Evolutionary conservation across 352 stramenopile genomes (phyloP), one percentile per base, ranked within the genome.

Genomic region (Pythium dissimile): DNA sequence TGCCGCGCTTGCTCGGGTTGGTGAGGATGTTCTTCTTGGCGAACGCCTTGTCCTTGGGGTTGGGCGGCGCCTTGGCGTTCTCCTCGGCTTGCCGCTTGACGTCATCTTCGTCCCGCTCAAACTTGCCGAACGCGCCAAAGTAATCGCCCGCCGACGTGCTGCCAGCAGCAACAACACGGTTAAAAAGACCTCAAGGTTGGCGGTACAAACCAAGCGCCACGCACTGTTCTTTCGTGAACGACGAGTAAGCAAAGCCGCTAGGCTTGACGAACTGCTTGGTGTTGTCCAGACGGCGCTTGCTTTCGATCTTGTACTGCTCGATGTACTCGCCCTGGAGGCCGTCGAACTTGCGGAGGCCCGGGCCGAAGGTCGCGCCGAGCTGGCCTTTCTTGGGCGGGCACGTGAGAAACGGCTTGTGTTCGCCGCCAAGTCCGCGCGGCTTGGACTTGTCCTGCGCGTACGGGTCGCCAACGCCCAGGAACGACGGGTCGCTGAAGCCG

Each of bases 401-500:
- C 10, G 82, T 92, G 11, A 88, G 67, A 65, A 92, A 92, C 4
- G 79, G 79, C 64, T 89, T 92, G 20, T 72, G 68, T 27, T 80
- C 71, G 12, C 72, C 77, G 9, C 73, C 73, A 18, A 86, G 58
- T 30, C 76, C 77, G 49, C 80, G 76, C 35, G 79, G 68, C 43
- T 77, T 79, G 31, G 61, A 8, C 34, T 76, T 78, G 61, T 73
- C 69, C 38, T 73, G 66, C 6, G 26, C 45, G 49, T 86, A 88
- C 34, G 77, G 82, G 30, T 90, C 80, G 0, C 82, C 82, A 13
- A 90, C 75, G 3, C 60, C 57, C n/a, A 89, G 54, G 56, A 79
- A 92, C 21, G 76, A 87, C 49, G 66, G 71, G 37, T 92, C 78
- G 50, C 80, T 89, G 52, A 90, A 90, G 67, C 80, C 80, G 43